A percentile compares a stretch with the other conserved stretches of the same genome.
Conservation (phyloP, 2,329 filamentous ascomycete species). For the Sordariomycetes sp. region DNA sequence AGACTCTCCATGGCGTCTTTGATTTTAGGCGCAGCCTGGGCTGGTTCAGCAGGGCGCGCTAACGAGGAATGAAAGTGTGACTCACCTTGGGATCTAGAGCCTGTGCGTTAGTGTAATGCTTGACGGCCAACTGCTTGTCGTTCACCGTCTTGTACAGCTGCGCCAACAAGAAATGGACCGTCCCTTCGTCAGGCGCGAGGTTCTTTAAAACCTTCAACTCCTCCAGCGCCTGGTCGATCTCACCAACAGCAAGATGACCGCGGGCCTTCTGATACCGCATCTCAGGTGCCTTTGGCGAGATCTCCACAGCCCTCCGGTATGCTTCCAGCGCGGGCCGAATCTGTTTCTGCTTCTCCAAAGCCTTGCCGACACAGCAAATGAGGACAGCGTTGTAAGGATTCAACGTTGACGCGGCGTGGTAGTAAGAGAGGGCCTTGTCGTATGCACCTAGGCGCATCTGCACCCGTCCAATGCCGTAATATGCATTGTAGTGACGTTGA, state of each 20-base stretch:
- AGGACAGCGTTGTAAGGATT: slow-evolving; percentile 92
- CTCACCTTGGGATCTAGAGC: slow-evolving; percentile 93
- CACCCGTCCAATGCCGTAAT: slow-evolving; percentile 79
- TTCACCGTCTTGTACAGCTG: slow-evolving; percentile 68
- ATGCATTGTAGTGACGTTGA: slow-evolving; percentile 92
- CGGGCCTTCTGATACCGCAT: slow-evolving; percentile 91
- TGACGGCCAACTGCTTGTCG: slow-evolving; percentile 72
- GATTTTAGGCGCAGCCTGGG: slow-evolving; percentile 80
- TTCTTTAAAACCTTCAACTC: slow-evolving; percentile 87
- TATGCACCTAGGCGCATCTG: slow-evolving; percentile 88
- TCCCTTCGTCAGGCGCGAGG: slow-evolving; percentile 86
- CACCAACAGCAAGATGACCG: slow-evolving; percentile 67
- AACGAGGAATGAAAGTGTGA: slow-evolving; percentile 6
- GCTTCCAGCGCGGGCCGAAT: slow-evolving; percentile 68
- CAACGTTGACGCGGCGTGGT: slow-evolving; percentile 76
- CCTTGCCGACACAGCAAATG: slow-evolving; percentile 83
- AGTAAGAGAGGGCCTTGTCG: slow-evolving; percentile 86
- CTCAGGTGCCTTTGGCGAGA: slow-evolving; percentile 73
- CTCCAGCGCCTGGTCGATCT: slow-evolving; percentile 61
- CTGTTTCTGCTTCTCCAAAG: slow-evolving; percentile 83
- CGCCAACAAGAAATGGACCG: slow-evolving; percentile 90
- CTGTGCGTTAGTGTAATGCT: slow-evolving; percentile 88
- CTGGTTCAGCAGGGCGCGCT: slow-evolving; percentile 9
- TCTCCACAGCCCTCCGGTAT: slow-evolving; percentile 72
- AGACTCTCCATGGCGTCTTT: slow-evolving; percentile 94